Conservation (phyloP, 2,329 filamentous ascomycete genomes). For the Tolypocladium guangdongense region DNA sequence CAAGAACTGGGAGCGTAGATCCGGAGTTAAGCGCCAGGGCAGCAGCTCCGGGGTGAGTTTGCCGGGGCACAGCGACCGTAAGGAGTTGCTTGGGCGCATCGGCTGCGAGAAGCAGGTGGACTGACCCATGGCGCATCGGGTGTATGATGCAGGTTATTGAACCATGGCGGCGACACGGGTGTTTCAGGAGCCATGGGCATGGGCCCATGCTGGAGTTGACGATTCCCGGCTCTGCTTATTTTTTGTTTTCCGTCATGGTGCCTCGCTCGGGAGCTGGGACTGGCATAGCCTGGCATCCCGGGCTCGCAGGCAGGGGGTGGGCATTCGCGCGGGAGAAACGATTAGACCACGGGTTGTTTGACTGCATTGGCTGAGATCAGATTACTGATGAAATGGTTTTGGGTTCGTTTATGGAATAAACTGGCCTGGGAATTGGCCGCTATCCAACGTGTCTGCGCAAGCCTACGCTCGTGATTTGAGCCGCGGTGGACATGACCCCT, state of each 20-base stretch:
- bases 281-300: not conserved
- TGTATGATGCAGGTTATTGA: not conserved
- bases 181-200: constrained; percentile 4
- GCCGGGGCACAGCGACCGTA: constrained; percentile 61
- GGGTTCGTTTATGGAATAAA: not conserved
- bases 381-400: not conserved
- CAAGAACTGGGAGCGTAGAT: constrained; percentile 49
- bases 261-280: not conserved
- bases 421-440: not conserved
- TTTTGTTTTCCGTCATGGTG: not conserved
- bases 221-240: not conserved
- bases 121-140: constrained; percentile 8
- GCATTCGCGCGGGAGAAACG: too few relatives aligned
- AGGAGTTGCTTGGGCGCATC: constrained; percentile 71
- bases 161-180: not conserved
- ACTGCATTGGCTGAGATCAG: not conserved
- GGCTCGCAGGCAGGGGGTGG: not conserved
- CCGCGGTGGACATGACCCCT: not conserved
- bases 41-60: constrained; percentile 52
- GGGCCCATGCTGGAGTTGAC: not conserved
- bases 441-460: not conserved
- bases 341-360: not conserved
- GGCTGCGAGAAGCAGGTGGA: constrained; percentile 70
- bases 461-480: not conserved
- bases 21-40: constrained; percentile 41